These are phyloP conservation scores for Fusarium pseudocircinatum DNA, from an alignment of 2,329 filamentous ascomycete genomes.

Conservation along the genomic window DNA sequence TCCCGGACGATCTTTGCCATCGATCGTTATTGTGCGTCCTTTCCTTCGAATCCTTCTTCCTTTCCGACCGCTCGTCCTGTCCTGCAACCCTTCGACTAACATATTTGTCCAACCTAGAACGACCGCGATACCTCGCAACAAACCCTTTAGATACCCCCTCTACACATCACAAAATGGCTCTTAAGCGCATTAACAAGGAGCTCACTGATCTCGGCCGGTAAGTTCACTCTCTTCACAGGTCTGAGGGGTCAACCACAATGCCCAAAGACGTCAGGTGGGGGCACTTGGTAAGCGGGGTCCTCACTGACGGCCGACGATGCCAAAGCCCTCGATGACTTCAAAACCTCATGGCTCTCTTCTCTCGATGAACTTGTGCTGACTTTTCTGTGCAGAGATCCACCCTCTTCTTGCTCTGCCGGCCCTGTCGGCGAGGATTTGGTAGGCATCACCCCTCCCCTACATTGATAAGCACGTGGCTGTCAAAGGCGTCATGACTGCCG, in stretches of 20 bases:
- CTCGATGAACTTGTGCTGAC: constrained; percentile 32
- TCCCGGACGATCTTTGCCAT: constrained; percentile 32
- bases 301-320: constrained; percentile 24
- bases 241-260: constrained; percentile 40
- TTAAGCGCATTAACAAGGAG: constrained; percentile 96
- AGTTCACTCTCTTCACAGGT: constrained; percentile 47
- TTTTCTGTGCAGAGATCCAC: constrained; percentile 78
- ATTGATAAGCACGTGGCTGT: constrained; percentile 34
- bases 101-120: constrained; percentile 32
- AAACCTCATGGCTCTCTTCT: not conserved
- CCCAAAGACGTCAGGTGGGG: constrained; percentile 51
- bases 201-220: constrained; percentile 91
- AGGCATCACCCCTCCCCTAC: constrained; percentile 58
- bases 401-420: constrained; percentile 97
- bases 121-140: constrained; percentile 42
- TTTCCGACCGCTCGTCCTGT: constrained; percentile 21
- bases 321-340: constrained; percentile 20
- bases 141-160: constrained; percentile 41
- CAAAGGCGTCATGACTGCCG: constrained; percentile 22
- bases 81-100: constrained; percentile 39
- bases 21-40: constrained; percentile 43
- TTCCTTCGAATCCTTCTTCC: constrained; percentile 22
- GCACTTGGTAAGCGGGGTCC: constrained; percentile 50
- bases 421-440: constrained; percentile 98
- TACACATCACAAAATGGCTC: constrained; percentile 71